phyloP scores from a whole-genome alignment of 768 basidiomycete species.

The Termitomyces sp. region DNA sequence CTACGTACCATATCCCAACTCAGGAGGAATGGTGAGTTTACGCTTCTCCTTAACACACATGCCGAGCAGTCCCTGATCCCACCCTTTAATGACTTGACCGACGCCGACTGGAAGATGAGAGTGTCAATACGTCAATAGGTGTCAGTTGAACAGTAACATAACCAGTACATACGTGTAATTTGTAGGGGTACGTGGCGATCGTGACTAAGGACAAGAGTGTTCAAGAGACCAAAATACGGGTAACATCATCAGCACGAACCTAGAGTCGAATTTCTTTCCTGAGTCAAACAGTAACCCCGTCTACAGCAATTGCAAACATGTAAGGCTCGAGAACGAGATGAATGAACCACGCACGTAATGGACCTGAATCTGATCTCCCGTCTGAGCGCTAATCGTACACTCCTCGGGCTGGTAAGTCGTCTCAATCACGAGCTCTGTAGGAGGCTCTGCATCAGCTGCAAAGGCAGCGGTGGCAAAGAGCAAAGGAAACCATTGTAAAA shows the following conservation, averaged over 20 bases:
- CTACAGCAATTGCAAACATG: conserved; percentile 25
- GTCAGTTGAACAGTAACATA: neutral
- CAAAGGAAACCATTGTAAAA: conserved; percentile 43
- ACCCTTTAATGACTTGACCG: conserved; percentile 80
- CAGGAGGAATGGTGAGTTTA: conserved; percentile 77
- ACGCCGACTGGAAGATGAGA: conserved; percentile 48
- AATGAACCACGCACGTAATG: conserved; percentile 59
- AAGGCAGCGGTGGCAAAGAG: conserved; percentile 41
- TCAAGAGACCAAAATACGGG: neutral
- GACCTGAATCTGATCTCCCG: conserved; percentile 61
- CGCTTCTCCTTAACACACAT: conserved; percentile 91
- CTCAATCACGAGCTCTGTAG: conserved; percentile 55
- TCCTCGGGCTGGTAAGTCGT: conserved; percentile 52
- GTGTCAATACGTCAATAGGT: neutral
- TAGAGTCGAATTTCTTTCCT: conserved; percentile 88
- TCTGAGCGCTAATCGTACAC: conserved; percentile 48
- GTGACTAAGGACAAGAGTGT: conserved; percentile 29
- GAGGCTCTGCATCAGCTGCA: conserved; percentile 29
- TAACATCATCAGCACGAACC: conserved; percentile 31
- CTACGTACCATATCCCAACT: conserved; percentile 75
- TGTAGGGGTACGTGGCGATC: conserved; percentile 74
- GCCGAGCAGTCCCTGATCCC: conserved; percentile 77
- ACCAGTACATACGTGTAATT: conserved; percentile 56
- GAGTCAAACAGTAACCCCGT: conserved; percentile 74
- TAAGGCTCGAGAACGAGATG: neutral